Evolutionary conservation across 179 eudicot genomes (phyloP).

Genomic region (Spinacia oleracea): DNA sequence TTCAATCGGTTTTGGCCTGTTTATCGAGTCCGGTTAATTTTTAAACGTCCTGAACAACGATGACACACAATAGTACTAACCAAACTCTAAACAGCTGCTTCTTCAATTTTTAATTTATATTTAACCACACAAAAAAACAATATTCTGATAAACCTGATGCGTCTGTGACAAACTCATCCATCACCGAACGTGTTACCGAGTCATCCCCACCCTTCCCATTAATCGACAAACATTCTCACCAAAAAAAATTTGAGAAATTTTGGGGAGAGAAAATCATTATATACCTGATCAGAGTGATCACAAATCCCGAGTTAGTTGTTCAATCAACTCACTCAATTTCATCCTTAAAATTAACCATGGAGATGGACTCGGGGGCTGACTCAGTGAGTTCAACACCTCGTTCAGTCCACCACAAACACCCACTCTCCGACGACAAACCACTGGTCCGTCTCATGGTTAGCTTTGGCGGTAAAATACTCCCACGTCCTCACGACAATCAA

Average conservation of each 20-base stretch:
- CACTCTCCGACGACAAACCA: conserved; percentile 18
- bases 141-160: neutral
- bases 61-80: too few relatives aligned
- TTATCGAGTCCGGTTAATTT: too few relatives aligned
- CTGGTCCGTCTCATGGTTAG: conserved; percentile 83
- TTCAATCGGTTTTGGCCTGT: too few relatives aligned
- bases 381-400: conserved; percentile 65
- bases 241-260: too few relatives aligned
- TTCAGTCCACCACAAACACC: conserved; percentile 35
- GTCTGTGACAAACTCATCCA: conserved; percentile 11
- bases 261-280: neutral
- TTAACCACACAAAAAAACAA: neutral
- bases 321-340: neutral
- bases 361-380: conserved; percentile 53
- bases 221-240: conserved; percentile 1
- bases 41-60: too few relatives aligned
- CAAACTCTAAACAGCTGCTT: too few relatives aligned
- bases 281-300: neutral
- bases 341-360: conserved; percentile 15
- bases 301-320: conserved; percentile 5
- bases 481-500: conserved; percentile 88
- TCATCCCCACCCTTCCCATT: neutral
- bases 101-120: neutral
- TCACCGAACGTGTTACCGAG: conserved; percentile 26
- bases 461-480: conserved; percentile 88